phyloP scores from a whole-genome alignment of 2,329 filamentous ascomycete genomes.

The Capronia coronata region DNA sequence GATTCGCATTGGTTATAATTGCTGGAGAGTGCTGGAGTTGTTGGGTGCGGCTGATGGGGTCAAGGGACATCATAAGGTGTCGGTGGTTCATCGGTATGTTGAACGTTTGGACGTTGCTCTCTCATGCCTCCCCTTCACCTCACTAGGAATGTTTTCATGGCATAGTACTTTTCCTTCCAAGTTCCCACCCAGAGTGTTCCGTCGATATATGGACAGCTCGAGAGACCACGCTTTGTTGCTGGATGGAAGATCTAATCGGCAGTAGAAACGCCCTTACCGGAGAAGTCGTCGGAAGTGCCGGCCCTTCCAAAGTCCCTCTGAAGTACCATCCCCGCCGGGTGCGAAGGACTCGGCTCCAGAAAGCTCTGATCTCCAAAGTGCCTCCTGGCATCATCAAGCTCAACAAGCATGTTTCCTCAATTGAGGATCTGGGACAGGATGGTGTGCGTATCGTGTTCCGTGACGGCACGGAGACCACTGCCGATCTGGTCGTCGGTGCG shows the following conservation, averaged over 20 bases:
- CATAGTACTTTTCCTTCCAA: no score
- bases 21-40: constrained; percentile 45
- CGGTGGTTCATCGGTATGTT: constrained; percentile 32
- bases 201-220: no score
- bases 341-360: constrained; percentile 41
- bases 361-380: constrained; percentile 44
- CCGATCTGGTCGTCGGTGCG: constrained; percentile 31
- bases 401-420: constrained; percentile 39
- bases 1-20: constrained; percentile 43
- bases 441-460: constrained; percentile 43
- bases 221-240: neutral
- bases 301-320: constrained; percentile 13
- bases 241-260: no score
- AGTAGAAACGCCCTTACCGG: constrained; percentile 34
- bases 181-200: no score
- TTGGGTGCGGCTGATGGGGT: constrained; percentile 40
- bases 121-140: no score
- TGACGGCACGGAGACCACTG: constrained; percentile 37
- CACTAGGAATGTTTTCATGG: no score
- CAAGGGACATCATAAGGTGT: constrained; percentile 34
- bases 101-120: no score
- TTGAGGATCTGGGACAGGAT: constrained; percentile 36
- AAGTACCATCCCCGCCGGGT: constrained; percentile 30
- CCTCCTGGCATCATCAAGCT: constrained; percentile 41
- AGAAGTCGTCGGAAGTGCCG: constrained; percentile 24